Evolutionary conservation across 2,329 filamentous ascomycete species (phyloP).

Genomic region (Sporothrix brunneoviolacea): DNA sequence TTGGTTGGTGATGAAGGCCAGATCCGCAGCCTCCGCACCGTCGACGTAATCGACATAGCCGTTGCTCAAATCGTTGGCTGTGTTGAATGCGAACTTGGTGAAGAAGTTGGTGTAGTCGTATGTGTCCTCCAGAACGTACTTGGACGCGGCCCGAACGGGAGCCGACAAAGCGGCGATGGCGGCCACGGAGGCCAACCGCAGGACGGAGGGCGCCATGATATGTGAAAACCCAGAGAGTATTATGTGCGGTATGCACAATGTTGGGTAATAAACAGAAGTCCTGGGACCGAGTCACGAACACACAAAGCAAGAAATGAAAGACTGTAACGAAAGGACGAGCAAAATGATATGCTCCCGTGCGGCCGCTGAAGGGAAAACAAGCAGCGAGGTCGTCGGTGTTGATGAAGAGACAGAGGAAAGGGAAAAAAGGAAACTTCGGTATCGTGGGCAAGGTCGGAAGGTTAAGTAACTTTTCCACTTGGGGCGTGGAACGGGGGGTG

Average conservation of each 20-base stretch:
- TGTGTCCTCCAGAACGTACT: conserved; percentile 33
- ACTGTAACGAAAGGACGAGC: conserved; percentile 17
- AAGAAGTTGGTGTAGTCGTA: conserved; percentile 42
- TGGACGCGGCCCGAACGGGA: conserved; percentile 19
- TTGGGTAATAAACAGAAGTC: neutral
- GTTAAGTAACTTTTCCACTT: conserved; percentile 1
- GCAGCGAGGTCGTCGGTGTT: neutral
- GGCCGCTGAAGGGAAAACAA: conserved; percentile 4
- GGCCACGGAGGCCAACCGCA: conserved; percentile 23
- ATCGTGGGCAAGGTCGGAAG: neutral
- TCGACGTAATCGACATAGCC: conserved; percentile 55
- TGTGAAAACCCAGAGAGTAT: too few relatives aligned
- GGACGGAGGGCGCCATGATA: conserved; percentile 9
- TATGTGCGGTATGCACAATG: too few relatives aligned
- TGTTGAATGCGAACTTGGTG: conserved; percentile 39
- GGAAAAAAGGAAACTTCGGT: neutral
- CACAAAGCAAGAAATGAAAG: neutral
- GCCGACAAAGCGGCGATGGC: conserved; percentile 21
- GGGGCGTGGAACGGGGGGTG: neutral
- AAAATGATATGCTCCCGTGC: conserved; percentile 13
- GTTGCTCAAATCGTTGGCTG: conserved; percentile 49
- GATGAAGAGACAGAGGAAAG: conserved; percentile 2
- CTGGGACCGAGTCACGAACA: neutral
- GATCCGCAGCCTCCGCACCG: conserved; percentile 27
- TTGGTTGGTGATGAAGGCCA: conserved; percentile 37